These are phyloP conservation scores for Phialophora expanda DNA, from an alignment of 2,329 filamentous ascomycete genomes.

Conservation along the genomic window DNA sequence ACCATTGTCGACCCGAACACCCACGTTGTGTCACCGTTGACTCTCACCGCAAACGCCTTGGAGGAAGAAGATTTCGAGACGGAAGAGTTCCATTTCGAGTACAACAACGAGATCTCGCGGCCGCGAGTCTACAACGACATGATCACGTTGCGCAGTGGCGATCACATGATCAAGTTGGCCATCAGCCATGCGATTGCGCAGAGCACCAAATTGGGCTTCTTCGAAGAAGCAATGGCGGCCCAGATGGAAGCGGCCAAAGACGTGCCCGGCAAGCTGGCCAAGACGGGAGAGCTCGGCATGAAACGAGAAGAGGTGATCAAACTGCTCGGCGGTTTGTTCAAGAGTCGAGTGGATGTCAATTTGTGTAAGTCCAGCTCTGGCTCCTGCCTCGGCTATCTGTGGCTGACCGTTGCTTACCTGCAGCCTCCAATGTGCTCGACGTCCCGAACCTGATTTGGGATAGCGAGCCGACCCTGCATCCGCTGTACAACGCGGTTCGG, in stretches of 20 bases:
- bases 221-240: slow-evolving; percentile 92
- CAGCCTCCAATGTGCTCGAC: slow-evolving; percentile 93
- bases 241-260: slow-evolving; percentile 94
- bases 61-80: slow-evolving; percentile 93
- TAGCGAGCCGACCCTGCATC: slow-evolving; percentile 90
- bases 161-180: slow-evolving; percentile 80
- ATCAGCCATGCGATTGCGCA: slow-evolving; percentile 91
- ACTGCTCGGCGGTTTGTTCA: slow-evolving; percentile 88
- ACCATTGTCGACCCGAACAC: slow-evolving; percentile 43
- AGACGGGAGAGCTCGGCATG: slow-evolving; percentile 91
- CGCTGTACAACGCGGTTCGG: slow-evolving; percentile 89
- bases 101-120: slow-evolving; percentile 81
- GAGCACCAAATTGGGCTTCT: slow-evolving; percentile 93
- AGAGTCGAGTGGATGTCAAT: slow-evolving; percentile 94
- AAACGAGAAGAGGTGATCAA: slow-evolving; percentile 88
- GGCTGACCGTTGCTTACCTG: slow-evolving; percentile 18
- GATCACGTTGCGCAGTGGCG: slow-evolving; percentile 91
- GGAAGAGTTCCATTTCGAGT: slow-evolving; percentile 98
- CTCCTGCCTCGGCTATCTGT: not conserved
- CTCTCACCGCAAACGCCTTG: slow-evolving; percentile 77
- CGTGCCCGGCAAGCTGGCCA: slow-evolving; percentile 83
- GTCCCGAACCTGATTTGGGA: slow-evolving; percentile 99
- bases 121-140: slow-evolving; percentile 98
- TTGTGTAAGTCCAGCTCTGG: slow-evolving; percentile 69
- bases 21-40: slow-evolving; percentile 50